These are phyloP conservation scores for Albugo candida DNA, from an alignment of 352 stramenopile species.

Conservation along the genomic window DNA sequence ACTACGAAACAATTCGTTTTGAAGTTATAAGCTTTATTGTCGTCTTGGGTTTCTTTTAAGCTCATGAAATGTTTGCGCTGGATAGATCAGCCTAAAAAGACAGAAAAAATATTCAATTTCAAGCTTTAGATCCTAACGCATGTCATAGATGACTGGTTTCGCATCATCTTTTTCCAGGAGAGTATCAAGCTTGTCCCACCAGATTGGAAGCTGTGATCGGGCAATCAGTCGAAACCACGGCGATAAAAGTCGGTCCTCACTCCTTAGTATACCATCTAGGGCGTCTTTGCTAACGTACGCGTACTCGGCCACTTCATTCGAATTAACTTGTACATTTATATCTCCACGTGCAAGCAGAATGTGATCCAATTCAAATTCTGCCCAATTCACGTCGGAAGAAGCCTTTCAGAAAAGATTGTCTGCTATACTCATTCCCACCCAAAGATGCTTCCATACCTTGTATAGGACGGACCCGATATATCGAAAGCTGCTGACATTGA, in stretches of 20 bases:
- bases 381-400: slow-evolving; percentile 80
- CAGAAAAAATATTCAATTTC: no score
- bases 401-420: slow-evolving; percentile 14
- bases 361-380: slow-evolving; percentile 98
- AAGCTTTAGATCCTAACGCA: not conserved
- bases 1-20: no score
- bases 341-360: slow-evolving; percentile 84
- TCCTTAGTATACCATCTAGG: slow-evolving; percentile 29
- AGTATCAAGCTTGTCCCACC: slow-evolving; percentile 50
- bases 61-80: no score
- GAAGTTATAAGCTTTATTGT: no score
- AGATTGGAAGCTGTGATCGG: slow-evolving; percentile 34
- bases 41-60: no score
- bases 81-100: no score
- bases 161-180: slow-evolving; percentile 18
- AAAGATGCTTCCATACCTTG: slow-evolving; percentile 44
- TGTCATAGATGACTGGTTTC: not conserved
- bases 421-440: not conserved
- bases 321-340: slow-evolving; percentile 75
- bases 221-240: slow-evolving; percentile 77
- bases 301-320: slow-evolving; percentile 83
- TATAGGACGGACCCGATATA: slow-evolving; percentile 98
- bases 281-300: slow-evolving; percentile 75
- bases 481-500: slow-evolving; percentile 79
- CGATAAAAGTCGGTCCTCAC: slow-evolving; percentile 36